Conservation (phyloP, 441 rosid genomes). For the Eutrema salsugineum region DNA sequence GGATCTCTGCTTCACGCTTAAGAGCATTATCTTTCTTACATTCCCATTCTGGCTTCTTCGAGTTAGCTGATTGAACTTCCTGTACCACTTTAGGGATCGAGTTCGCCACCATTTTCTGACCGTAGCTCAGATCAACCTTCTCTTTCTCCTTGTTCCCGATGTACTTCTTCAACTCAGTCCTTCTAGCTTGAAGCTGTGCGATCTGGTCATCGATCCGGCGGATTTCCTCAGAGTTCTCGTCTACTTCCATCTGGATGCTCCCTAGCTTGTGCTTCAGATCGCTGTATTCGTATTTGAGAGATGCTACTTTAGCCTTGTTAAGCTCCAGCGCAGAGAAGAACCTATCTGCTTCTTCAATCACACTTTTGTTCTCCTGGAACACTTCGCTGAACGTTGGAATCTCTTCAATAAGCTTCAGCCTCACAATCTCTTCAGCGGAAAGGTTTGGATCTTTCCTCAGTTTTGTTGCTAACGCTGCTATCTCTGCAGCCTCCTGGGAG, state of each 20-base stretch:
- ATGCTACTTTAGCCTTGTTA: conserved; percentile 53
- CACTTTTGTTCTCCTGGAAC: conserved; percentile 49
- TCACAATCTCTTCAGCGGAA: conserved; percentile 62
- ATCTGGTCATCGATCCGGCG: conserved; percentile 64
- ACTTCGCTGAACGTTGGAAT: conserved; percentile 62
- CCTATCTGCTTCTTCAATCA: conserved; percentile 46
- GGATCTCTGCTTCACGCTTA: conserved; percentile 54
- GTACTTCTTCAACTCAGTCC: conserved; percentile 39
- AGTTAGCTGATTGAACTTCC: conserved; percentile 58
- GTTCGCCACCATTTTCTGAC: conserved; percentile 54
- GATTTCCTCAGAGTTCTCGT: conserved; percentile 37
- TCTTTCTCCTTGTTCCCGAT: conserved; percentile 44
- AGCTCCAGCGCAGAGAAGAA: conserved; percentile 48
- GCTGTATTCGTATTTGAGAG: conserved; percentile 55
- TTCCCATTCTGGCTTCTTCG: conserved; percentile 53
- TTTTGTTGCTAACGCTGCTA: conserved; percentile 49
- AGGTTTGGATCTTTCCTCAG: conserved; percentile 51
- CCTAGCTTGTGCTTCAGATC: conserved; percentile 53
- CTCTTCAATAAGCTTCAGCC: conserved; percentile 65
- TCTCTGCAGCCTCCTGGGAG: conserved; percentile 43
- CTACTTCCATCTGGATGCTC: conserved; percentile 52
- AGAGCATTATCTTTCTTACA: conserved; percentile 49
- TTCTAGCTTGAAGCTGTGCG: conserved; percentile 46
- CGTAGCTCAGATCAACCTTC: conserved; percentile 39
- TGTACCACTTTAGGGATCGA: conserved; percentile 49